A percentile compares a stretch with the other conserved stretches of the same genome.
Conservation (phyloP, 2,329 filamentous ascomycete genomes). For the Neurospora sp. region DNA sequence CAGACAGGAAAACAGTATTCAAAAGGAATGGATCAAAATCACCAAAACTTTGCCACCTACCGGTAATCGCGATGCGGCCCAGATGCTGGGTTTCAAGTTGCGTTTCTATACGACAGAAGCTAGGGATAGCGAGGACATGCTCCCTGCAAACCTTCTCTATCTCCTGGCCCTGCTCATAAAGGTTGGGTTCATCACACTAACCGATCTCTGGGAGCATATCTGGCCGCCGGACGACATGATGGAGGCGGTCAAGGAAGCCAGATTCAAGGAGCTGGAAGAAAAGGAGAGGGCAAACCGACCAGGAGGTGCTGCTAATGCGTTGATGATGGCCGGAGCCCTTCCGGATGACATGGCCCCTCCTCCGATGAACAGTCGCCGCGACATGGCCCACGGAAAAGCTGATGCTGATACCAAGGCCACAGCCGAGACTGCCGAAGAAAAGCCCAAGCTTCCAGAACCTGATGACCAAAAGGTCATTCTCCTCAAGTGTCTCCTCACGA, state of each 20-base stretch:
- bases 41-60: constrained; percentile 75
- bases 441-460: constrained; percentile 55
- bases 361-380: constrained; percentile 35
- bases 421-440: constrained; percentile 36
- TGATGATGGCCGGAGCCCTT: constrained; percentile 78
- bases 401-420: constrained; percentile 44
- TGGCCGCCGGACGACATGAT: constrained; percentile 80
- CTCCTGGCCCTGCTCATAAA: constrained; percentile 89
- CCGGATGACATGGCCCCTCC: constrained; percentile 64
- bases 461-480: constrained; percentile 81
- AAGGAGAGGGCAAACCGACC: constrained; percentile 62
- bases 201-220: constrained; percentile 84
- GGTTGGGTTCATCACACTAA: constrained; percentile 88
- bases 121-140: constrained; percentile 62
- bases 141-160: constrained; percentile 89
- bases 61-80: constrained; percentile 86
- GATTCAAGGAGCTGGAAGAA: constrained; percentile 67
- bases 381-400: constrained; percentile 37
- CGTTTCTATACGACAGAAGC: constrained; percentile 83
- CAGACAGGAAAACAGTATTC: constrained; percentile 44
- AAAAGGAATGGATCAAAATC: constrained; percentile 65
- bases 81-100: constrained; percentile 92
- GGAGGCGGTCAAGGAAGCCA: constrained; percentile 60
- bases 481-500: constrained; percentile 75
- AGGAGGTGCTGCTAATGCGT: constrained; percentile 68